phyloP scores from a whole-genome alignment of 805 yeast genomes.

The Ogataea methanolica region DNA sequence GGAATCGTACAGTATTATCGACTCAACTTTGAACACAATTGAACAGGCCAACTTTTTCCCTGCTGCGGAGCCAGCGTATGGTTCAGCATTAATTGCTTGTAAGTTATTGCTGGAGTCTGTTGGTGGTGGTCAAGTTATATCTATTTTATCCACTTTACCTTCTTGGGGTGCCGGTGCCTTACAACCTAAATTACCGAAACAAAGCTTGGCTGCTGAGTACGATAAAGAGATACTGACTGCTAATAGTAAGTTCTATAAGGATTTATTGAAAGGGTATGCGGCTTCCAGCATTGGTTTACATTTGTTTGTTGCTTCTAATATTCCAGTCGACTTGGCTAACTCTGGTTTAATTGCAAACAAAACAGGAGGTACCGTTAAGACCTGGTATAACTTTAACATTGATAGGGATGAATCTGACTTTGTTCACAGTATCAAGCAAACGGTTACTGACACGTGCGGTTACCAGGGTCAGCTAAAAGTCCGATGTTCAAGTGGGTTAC shows the following conservation, averaged over 20 bases:
- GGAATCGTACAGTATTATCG: conserved; percentile 59
- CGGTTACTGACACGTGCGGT: conserved; percentile 52
- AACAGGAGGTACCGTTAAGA: conserved; percentile 67
- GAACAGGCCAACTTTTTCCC: conserved; percentile 41
- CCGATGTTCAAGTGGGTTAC: conserved; percentile 84
- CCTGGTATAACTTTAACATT: conserved; percentile 63
- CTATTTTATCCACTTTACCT: conserved; percentile 66
- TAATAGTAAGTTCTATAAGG: conserved; percentile 56
- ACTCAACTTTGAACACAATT: conserved; percentile 59
- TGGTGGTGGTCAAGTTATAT: conserved; percentile 84
- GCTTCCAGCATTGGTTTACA: conserved; percentile 68
- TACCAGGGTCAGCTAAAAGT: conserved; percentile 80
- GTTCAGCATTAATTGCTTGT: conserved; percentile 74
- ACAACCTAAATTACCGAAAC: conserved; percentile 34
- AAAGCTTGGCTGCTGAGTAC: conserved; percentile 35
- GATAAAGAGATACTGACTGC: conserved; percentile 50
- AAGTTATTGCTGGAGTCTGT: conserved; percentile 50
- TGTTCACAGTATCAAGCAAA: conserved; percentile 52
- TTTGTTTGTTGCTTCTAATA: conserved; percentile 61
- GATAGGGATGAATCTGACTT: conserved; percentile 65
- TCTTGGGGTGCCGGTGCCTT: conserved; percentile 76
- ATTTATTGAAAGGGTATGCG: conserved; percentile 53
- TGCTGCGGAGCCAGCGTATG: conserved; percentile 63
- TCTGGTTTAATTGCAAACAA: conserved; percentile 56
- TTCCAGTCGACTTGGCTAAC: conserved; percentile 66